Conservation (phyloP, 257 asterid species). For the Solanum corneliomulleri region DNA sequence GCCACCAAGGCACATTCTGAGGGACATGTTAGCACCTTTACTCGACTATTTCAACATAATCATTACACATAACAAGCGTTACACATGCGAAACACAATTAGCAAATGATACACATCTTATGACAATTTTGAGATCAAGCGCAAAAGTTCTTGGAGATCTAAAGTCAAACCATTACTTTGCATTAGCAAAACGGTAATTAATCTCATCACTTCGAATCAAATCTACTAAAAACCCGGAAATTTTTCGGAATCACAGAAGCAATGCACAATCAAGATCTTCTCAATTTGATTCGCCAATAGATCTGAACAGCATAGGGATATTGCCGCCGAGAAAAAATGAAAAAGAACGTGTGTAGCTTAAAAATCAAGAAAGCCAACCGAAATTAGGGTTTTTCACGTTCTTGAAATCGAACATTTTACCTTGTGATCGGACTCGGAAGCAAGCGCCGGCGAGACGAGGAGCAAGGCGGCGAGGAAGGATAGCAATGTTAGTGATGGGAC, state of each 20-base stretch:
- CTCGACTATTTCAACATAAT: neutral
- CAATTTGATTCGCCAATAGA: neutral
- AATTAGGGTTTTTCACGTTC: neutral
- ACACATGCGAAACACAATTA: neutral
- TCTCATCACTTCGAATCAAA: neutral
- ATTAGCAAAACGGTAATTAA: neutral
- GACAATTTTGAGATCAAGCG: neutral
- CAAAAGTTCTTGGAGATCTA: neutral
- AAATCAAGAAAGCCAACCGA: neutral
- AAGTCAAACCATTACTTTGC: neutral
- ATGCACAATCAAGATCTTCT: neutral
- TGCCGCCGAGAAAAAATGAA: neutral
- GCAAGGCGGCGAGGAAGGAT: neutral
- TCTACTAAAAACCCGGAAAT: neutral
- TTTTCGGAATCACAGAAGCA: neutral
- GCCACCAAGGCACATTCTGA: neutral
- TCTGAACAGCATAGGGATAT: neutral
- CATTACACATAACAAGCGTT: neutral
- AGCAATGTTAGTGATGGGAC: neutral
- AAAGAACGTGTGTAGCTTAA: neutral
- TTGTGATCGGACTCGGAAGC: conserved; percentile 20
- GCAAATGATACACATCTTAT: neutral
- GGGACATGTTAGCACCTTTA: neutral
- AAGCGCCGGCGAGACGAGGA: conserved; percentile 5
- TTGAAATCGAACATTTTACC: neutral